Evolutionary conservation across 2,329 filamentous ascomycete species (phyloP).

Genomic region (Venturiaceae sp.): DNA sequence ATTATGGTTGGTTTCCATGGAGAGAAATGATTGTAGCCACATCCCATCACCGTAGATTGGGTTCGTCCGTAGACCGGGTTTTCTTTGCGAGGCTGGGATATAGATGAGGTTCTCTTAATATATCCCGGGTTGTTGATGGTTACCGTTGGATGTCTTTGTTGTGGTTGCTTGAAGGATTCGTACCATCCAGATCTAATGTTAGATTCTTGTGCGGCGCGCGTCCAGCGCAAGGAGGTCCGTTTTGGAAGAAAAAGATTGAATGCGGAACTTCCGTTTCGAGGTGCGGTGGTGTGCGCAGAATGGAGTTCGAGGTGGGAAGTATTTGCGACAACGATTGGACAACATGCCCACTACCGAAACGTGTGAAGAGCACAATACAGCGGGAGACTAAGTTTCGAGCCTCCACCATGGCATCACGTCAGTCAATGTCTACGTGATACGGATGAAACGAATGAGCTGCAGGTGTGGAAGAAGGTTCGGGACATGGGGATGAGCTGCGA

Average conservation of each 20-base stretch:
- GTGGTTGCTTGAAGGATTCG: neutral
- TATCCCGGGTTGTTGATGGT: neutral
- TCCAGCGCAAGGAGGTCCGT: neutral
- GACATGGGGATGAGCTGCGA: neutral
- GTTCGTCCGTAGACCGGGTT: neutral
- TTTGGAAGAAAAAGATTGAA: neutral
- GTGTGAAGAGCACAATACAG: neutral
- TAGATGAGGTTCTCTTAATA: neutral
- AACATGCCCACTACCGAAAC: too few relatives aligned
- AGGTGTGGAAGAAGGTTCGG: neutral
- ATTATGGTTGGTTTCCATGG: neutral
- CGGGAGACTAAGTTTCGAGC: neutral
- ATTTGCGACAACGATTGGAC: neutral
- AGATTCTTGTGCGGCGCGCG: neutral
- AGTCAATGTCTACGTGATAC: neutral
- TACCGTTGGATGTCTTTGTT: neutral
- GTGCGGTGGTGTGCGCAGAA: neutral
- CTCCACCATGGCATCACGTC: neutral
- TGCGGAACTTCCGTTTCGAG: neutral
- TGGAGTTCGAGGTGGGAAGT: neutral
- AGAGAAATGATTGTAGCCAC: neutral
- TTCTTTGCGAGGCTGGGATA: neutral
- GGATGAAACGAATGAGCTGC: neutral
- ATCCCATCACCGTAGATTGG: neutral
- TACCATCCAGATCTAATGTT: neutral